Evolutionary conservation across 2,329 filamentous ascomycete genomes (phyloP).

Genomic region (Nakataea oryzae): DNA sequence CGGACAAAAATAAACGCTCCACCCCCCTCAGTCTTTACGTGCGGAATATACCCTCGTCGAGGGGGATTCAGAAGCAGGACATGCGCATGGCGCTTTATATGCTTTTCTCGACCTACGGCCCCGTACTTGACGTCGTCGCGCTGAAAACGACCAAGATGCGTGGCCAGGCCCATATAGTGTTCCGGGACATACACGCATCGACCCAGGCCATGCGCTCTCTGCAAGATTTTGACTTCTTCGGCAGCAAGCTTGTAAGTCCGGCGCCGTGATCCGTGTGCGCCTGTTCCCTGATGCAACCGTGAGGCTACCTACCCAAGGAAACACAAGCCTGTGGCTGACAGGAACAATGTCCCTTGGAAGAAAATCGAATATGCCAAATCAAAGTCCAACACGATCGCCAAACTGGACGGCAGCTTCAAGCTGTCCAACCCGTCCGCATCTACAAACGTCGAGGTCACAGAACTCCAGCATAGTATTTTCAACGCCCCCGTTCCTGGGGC

Average conservation of each 20-base stretch:
- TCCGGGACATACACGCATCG: constrained; percentile 79
- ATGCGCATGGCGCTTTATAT: constrained; percentile 81
- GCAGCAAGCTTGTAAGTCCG: constrained; percentile 65
- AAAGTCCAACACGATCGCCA: constrained; percentile 79
- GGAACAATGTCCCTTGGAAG: constrained; percentile 32
- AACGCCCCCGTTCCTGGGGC: constrained; percentile 50
- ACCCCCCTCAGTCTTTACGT: constrained; percentile 63
- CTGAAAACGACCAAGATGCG: constrained; percentile 88
- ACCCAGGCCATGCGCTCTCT: constrained; percentile 88
- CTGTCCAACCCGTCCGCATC: constrained; percentile 46
- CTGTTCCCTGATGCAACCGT: not conserved
- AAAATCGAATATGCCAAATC: constrained; percentile 85
- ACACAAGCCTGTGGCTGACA: not conserved
- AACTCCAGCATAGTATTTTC: constrained; percentile 73
- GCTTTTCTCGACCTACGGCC: constrained; percentile 87
- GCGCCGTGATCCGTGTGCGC: not conserved
- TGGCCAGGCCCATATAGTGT: constrained; percentile 89
- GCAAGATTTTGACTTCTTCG: constrained; percentile 78
- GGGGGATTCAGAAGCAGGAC: constrained; percentile 73
- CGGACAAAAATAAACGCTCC: no score
- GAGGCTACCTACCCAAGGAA: not conserved
- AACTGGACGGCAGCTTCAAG: constrained; percentile 84
- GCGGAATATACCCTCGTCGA: constrained; percentile 74
- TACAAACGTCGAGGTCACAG: constrained; percentile 53
- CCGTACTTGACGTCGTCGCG: constrained; percentile 83